Percentiles rank a stretch among this genome's conserved stretches.
These are phyloP conservation scores for Kodamaea nitidulidarum DNA, from an alignment of 805 yeast genomes.

Conservation along the genomic window DNA sequence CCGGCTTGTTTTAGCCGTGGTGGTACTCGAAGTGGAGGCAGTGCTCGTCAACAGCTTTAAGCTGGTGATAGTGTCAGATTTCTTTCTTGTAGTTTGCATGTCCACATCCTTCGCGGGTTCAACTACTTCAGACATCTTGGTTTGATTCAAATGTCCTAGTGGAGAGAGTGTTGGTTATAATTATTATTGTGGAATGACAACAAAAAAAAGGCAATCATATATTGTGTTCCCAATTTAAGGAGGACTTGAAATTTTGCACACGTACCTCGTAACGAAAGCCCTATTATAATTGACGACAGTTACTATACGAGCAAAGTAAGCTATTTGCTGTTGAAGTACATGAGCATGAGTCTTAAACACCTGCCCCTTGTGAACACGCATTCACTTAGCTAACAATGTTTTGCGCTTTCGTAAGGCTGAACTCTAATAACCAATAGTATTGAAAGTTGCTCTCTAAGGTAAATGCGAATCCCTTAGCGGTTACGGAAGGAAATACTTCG, in stretches of 20 bases:
- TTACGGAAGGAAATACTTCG: no score
- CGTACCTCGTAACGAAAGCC: not conserved
- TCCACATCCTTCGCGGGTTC: slow-evolving; percentile 10
- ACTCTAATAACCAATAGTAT: no score
- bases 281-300: not conserved
- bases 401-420: no score
- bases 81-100: slow-evolving; percentile 4
- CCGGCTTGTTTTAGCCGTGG: slow-evolving; percentile 5
- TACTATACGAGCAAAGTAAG: no score
- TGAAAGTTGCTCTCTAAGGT: no score
- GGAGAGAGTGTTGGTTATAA: slow-evolving; percentile 6
- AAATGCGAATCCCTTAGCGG: no score
- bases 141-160: not conserved
- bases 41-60: not conserved
- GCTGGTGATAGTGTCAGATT: not conserved
- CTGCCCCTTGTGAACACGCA: no score
- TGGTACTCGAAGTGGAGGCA: not conserved
- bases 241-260: slow-evolving; percentile 5
- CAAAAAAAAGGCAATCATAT: slow-evolving; percentile 6
- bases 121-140: slow-evolving; percentile 17
- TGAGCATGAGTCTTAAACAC: no score
- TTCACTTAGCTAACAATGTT: no score
- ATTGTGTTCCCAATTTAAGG: slow-evolving; percentile 4
- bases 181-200: slow-evolving; percentile 6
- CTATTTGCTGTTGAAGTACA: no score